Evolutionary conservation across 1,284 basidiomycete species (phyloP).

Genomic region (Apiotrichum siamense): DNA sequence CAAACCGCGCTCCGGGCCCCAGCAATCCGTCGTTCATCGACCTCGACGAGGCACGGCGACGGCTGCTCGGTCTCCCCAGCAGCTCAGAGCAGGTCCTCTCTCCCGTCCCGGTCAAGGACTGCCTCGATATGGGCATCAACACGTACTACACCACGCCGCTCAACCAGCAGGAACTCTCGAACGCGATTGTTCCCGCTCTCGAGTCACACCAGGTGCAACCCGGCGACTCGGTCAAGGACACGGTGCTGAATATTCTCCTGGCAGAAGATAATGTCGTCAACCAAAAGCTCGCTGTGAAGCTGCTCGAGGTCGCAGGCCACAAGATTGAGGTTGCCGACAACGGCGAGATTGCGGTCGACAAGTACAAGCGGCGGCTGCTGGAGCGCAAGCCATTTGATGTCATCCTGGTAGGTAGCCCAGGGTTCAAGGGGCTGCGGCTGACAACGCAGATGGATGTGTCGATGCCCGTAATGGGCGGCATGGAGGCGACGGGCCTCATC

Average conservation of each 20-base stretch:
- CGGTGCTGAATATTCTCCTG: constrained; percentile 86
- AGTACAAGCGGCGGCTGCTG: constrained; percentile 37
- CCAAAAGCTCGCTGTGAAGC: constrained; percentile 87
- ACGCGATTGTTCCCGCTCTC: constrained; percentile 87
- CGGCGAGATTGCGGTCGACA: constrained; percentile 58
- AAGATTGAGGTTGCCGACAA: constrained; percentile 97
- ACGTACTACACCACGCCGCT: constrained; percentile 70
- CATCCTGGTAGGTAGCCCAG: constrained; percentile 61
- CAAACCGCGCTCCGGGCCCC: constrained; percentile 28
- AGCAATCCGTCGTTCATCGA: constrained; percentile 44
- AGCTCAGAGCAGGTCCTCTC: constrained; percentile 38
- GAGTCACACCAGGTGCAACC: constrained; percentile 87
- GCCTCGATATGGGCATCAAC: constrained; percentile 47
- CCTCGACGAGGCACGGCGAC: constrained; percentile 36
- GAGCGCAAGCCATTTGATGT: constrained; percentile 67
- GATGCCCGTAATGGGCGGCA: constrained; percentile 75
- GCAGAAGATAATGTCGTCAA: constrained; percentile 98
- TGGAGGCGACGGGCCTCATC: constrained; percentile 52
- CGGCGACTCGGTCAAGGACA: constrained; percentile 70
- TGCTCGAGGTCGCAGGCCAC: constrained; percentile 94
- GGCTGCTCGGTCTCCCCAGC: constrained; percentile 40
- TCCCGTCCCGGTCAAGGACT: constrained; percentile 47
- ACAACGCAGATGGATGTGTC: constrained; percentile 85
- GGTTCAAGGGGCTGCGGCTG: constrained; percentile 1
- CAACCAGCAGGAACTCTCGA: constrained; percentile 78